These are phyloP conservation scores for Vachellia pachyceras DNA, from an alignment of 306 rosid species.

Conservation along the genomic window DNA sequence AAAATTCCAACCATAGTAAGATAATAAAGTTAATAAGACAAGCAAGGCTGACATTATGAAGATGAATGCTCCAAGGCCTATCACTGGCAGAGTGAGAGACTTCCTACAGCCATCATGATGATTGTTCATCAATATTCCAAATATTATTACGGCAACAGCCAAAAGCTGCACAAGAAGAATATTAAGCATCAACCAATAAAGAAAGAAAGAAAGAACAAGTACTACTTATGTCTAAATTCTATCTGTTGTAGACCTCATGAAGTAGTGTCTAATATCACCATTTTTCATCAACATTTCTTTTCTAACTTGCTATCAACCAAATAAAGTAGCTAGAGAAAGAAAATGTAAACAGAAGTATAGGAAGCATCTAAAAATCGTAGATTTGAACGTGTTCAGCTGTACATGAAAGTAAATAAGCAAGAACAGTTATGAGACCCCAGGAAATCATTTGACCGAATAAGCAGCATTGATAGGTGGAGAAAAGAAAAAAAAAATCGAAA, in stretches of 20 bases:
- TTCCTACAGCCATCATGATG: constrained; percentile 85
- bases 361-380: constrained; percentile 31
- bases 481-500: neutral
- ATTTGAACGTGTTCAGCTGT: constrained; percentile 11
- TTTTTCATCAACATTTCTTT: neutral
- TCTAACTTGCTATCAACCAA: neutral
- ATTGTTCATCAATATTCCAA: constrained; percentile 92
- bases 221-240: constrained; percentile 12
- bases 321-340: constrained; percentile 27
- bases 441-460: neutral
- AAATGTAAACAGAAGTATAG: constrained; percentile 14
- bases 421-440: neutral
- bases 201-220: neutral
- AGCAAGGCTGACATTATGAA: constrained; percentile 68
- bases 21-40: constrained; percentile 24
- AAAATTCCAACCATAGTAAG: neutral
- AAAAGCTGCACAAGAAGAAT: constrained; percentile 61
- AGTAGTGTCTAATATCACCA: neutral
- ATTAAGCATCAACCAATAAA: constrained; percentile 9
- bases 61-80: constrained; percentile 81
- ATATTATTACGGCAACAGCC: constrained; percentile 70
- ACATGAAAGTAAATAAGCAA: constrained; percentile 25
- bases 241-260: neutral
- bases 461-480: neutral
- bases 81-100: constrained; percentile 82